Base-by-base conservation (phyloP, 2,329 filamentous ascomycete species). In the Talaromyces funiculosus region DNA sequence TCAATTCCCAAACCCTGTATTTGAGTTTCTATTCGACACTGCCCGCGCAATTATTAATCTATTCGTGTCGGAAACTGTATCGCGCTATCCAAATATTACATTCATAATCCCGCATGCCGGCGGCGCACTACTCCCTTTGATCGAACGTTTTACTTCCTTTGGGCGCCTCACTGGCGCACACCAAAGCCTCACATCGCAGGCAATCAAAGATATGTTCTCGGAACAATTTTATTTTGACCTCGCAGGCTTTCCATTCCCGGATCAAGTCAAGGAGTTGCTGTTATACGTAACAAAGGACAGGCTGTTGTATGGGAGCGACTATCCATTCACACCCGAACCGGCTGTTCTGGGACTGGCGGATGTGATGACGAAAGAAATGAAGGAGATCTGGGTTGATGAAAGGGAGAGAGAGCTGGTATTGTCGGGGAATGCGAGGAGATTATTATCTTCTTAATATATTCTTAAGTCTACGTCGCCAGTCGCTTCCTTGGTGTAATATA, bases 241-340 rank as follows among this genome's bases (percentile, higher is more conserved):
- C 33, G 81, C 81, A 0, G 82, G 81, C 0, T 76, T 81, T n/a
- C 72, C 75, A 0, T 82, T 83, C 59, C 76, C 75, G 1, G 72
- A 78, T 10, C 81, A 83, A 68, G 73, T 83, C 33, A 75, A 77
- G 57, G 80, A 78, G 1, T 68, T 83, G 59, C 66, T 83, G n/a
- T 66, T 77, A 12, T 73, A 77, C 0, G 73, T 77, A 7, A 71
- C 74, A 4, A 71, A 77, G 56, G 69, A 75, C n/a, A 72, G 73
- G 47, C 57, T 84, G 35, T 53, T 84, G 60, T 84, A 83, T 71
- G 82, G 82, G 3, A 81, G 75, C 60, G 81, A 84, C 64, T 84
- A 76, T 61, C 81, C 81, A 0, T 84, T 78, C 61, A 83, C 80
- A 0, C 72, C 73, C 4, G 72, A 70, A 2, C 61, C 63, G 12